A percentile compares a stretch with the other conserved stretches of the same genome.
Evolutionary conservation across 164 flowering plant genomes (phyloP).

Genomic region (Vitis vinifera): ASM3070453v1 NC_081810.1:4239001-4239500

Average conservation of each 20-base stretch:
- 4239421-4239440: constrained; percentile 89
- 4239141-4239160: constrained; percentile 70
- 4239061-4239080: constrained; percentile 87
- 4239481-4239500: constrained; percentile 37
- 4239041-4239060: constrained; percentile 82
- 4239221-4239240: constrained; percentile 97
- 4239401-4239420: constrained; percentile 95
- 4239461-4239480: constrained; percentile 83
- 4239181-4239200: constrained; percentile 97
- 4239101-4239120: constrained; percentile 65
- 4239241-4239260: constrained; percentile 69
- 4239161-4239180: constrained; percentile 85
- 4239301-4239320: constrained; percentile 71
- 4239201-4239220: constrained; percentile 74
- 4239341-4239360: constrained; percentile 58
- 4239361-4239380: constrained; percentile 70
- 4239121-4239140: constrained; percentile 79
- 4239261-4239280: constrained; percentile 74
- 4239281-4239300: constrained; percentile 75
- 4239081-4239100: constrained; percentile 75
- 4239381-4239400: constrained; percentile 81
- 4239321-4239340: constrained; percentile 81
- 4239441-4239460: constrained; percentile 90
- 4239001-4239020: constrained; percentile 70
- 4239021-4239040: constrained; percentile 39